phyloP scores from a whole-genome alignment of 169 alveolate species.

The Eimeria brunetti region DNA sequence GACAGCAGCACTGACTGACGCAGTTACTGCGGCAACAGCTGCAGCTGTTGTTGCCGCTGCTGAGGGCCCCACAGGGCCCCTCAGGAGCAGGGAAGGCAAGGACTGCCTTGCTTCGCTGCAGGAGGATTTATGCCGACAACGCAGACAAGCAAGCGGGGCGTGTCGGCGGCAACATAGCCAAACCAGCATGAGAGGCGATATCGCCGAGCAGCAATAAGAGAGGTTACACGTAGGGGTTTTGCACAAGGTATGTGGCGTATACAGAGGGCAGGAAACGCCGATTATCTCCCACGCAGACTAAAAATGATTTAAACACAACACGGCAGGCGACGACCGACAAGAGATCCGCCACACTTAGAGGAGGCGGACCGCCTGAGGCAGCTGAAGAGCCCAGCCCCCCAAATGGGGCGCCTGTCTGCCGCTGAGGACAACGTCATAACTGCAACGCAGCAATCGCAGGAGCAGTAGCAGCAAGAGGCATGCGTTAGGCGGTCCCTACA shows the following conservation, averaged over 20 bases:
- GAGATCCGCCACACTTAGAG: not conserved
- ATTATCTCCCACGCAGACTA: not conserved
- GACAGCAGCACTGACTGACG: not conserved
- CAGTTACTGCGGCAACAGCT: not conserved
- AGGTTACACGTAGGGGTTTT: not conserved
- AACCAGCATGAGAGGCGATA: not conserved
- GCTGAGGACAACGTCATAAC: slow-evolving; percentile 52
- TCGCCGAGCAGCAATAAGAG: not conserved
- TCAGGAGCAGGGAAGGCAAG: not conserved
- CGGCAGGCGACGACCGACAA: not conserved
- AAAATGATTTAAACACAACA: not conserved
- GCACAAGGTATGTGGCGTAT: no score
- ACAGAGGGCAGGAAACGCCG: not conserved
- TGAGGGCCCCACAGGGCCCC: not conserved
- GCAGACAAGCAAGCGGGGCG: not conserved
- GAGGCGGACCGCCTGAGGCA: slow-evolving; percentile 45
- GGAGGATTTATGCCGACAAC: not conserved
- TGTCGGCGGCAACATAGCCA: not conserved
- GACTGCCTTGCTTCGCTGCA: not conserved
- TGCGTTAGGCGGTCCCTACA: no score
- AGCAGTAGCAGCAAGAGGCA: not conserved
- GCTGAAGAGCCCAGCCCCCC: slow-evolving; percentile 66
- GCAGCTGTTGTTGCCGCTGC: slow-evolving; percentile 35
- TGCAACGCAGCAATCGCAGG: slow-evolving; percentile 36
- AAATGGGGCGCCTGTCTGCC: slow-evolving; percentile 35